These are phyloP conservation scores for Penicillium antarcticum DNA, from an alignment of 495 filamentous ascomycete species.

Conservation along the genomic window DNA sequence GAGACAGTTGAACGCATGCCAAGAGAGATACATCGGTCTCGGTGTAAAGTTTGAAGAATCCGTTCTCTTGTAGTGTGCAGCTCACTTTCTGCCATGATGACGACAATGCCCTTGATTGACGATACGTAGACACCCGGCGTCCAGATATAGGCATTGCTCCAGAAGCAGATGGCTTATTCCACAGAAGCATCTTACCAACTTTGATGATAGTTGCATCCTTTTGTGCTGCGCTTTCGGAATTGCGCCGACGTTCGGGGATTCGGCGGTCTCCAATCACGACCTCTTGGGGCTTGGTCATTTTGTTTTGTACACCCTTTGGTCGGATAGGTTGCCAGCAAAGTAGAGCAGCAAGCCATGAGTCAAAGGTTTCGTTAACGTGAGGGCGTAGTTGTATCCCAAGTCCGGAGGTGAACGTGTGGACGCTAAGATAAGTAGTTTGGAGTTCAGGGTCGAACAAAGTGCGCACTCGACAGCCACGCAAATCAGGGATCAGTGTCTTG, in stretches of 20 bases:
- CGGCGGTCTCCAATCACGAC: conserved; percentile 48
- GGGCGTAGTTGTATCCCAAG: conserved; percentile 74
- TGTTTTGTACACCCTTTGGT: conserved; percentile 69
- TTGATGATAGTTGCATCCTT: conserved; percentile 93
- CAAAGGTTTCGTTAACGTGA: conserved; percentile 69
- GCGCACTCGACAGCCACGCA: conserved; percentile 81
- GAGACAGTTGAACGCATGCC: conserved; percentile 81
- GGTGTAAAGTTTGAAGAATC: conserved; percentile 84
- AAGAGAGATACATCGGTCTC: conserved; percentile 78
- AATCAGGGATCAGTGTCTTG: conserved; percentile 69
- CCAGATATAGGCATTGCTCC: conserved; percentile 38
- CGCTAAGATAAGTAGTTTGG: conserved; percentile 71
- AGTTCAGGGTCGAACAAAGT: conserved; percentile 62
- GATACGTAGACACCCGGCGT: conserved; percentile 49
- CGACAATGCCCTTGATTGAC: conserved; percentile 52
- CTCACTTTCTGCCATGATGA: conserved; percentile 81
- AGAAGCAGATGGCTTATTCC: conserved; percentile 60
- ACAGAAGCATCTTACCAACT: conserved; percentile 88
- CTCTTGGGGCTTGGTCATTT: conserved; percentile 65
- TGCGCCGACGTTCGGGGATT: conserved; percentile 52
- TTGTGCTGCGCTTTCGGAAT: conserved; percentile 57
- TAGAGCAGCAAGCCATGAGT: conserved; percentile 89
- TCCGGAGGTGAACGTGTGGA: conserved; percentile 67
- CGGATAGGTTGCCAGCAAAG: conserved; percentile 92
- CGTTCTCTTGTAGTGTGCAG: conserved; percentile 92